Evolutionary conservation across 768 basidiomycete species (phyloP), one percentile per base, ranked within the genome.

Genomic region (Flagelloscypha sp.): DNA sequence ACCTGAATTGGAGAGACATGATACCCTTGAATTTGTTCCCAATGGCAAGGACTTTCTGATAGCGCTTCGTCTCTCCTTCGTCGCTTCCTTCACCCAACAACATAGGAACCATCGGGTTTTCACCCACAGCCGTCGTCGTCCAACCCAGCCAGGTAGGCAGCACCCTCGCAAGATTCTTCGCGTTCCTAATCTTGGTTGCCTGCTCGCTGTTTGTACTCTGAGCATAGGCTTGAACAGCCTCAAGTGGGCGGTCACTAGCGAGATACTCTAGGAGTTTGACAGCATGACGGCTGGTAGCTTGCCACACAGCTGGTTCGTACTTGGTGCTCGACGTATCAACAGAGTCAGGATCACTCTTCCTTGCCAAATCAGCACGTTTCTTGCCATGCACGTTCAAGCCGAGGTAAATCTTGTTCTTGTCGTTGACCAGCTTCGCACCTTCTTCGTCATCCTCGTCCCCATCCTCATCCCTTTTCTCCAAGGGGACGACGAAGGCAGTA

Each of bases 361-460:
- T 57, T 0, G 70, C 70, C 7, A 77, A 57, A 44, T 77, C 74
- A 11, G 61, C 58, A 3, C 72, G 60, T 46, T 79, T 78, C 58
- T 74, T 76, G n/a, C 76, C 76, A 39, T 76, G 72, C 15, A 79
- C 72, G 36, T 68, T 68, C 27, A 81, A 58, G 1, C 78, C 76
- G 11, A 77, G 68, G 44, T 79, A 80, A 0, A 68, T 30, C 47
- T 54, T 62, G 47, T 66, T 62, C 36, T 52, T 44, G 42, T 66
- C 64, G 43, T 65, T 62, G 27, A 49, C 42, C 7, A 50, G 44
- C 8, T 41, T 40, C 16, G 53, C 47, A 9, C 45, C 37, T 13
- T 57, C 53, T 6, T 53, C 48, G 7, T 52, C 53, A 2, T 50
- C 50, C n/a, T n/a, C n/a, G n/a, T n/a, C n/a, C n/a, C n/a, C n/a